A percentile compares a stretch with the other conserved stretches of the same genome.
Conservation (phyloP, 2,329 filamentous ascomycete genomes). For the Arthrobotrys megalospora region DNA sequence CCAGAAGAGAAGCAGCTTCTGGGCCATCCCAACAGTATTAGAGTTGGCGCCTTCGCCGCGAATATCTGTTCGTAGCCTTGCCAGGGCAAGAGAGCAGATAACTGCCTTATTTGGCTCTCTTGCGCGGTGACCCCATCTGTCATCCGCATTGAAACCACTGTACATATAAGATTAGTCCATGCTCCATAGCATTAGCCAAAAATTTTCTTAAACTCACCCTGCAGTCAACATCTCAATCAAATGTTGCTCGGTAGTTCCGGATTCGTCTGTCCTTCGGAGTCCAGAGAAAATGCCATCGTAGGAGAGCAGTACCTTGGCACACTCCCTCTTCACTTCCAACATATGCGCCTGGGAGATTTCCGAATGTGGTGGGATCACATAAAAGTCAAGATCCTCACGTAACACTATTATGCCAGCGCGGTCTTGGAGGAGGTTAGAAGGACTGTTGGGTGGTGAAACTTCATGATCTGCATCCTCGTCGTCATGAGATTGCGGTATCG, state of each 20-base stretch:
- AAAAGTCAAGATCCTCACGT: conserved; percentile 96
- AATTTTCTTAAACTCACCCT: conserved; percentile 76
- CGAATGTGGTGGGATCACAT: conserved; percentile 87
- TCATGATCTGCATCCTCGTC: conserved; percentile 77
- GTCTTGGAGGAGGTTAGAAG: conserved; percentile 80
- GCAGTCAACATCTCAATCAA: conserved; percentile 99
- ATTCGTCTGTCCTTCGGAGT: conserved; percentile 92
- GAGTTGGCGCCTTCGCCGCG: conserved; percentile 76
- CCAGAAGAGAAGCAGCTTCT: conserved; percentile 98
- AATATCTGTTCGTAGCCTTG: conserved; percentile 91
- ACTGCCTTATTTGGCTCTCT: conserved; percentile 98
- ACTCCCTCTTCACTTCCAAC: conserved; percentile 95
- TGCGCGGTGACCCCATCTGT: conserved; percentile 96
- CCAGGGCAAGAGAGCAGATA: conserved; percentile 94
- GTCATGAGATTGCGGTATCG: conserved; percentile 79
- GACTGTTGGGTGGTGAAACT: conserved; percentile 66
- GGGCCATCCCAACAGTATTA: conserved; percentile 92
- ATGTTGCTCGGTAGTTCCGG: conserved; percentile 96
- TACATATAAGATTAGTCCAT: conserved; percentile 5
- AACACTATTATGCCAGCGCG: conserved; percentile 97
- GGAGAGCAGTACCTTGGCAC: conserved; percentile 84
- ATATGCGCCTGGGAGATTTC: conserved; percentile 91
- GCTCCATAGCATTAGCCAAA: not conserved
- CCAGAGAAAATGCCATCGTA: conserved; percentile 98
- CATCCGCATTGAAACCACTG: conserved; percentile 96